Evolutionary conservation across 139 green algal species (phyloP), one percentile per base, ranked within the genome.

Genomic region (Picochlorum sp.): DNA sequence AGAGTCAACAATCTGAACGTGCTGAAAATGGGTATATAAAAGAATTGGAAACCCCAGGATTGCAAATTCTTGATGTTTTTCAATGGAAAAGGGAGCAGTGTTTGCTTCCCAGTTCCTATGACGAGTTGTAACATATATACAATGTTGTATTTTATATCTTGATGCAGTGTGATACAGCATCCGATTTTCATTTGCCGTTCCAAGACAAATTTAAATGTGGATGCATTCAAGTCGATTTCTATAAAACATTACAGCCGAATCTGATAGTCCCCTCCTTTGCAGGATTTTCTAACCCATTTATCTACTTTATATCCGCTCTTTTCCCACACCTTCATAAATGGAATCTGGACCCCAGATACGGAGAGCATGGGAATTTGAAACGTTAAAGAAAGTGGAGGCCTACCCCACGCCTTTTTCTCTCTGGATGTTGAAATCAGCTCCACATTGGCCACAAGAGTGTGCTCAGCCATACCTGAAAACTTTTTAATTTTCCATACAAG

Each of bases 301-400:
- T 91, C 84, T 33, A 87, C 78, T 69, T 87, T 78, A 73, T 89
- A 91, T 7, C 43, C 64, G 44, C 56, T 79, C 64, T 79, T 91
- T 75, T 95, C 86, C 62, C 81, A 75, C 7, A 96, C 91, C 51
- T 91, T 89, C 16, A 98, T 75, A 72, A 94, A 97, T 39, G 85
- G 72, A 40, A 98, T 83, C 0, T 84, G 73, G 55, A 98, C 66
- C 5, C 85, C 89, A 29, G 62, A 85, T 36, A 85, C 83, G 28
- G 66, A 86, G 69, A 89, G 89, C 91, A 97, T 97, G 14, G 91
- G 91, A 29, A 98, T 80, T 80, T 90, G 73, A 72, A 91, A 93
- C 22, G 71, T 63, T 80, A 96, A 80, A 41, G 59, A 58, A 41
- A 97, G 89, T 43, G 90, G 90, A 14, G 90, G 88, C 32, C 78